Evolutionary conservation across 2,329 filamentous ascomycete species (phyloP), one percentile per base, ranked within the genome.

Genomic region (Ceratocystis huliohia): DNA sequence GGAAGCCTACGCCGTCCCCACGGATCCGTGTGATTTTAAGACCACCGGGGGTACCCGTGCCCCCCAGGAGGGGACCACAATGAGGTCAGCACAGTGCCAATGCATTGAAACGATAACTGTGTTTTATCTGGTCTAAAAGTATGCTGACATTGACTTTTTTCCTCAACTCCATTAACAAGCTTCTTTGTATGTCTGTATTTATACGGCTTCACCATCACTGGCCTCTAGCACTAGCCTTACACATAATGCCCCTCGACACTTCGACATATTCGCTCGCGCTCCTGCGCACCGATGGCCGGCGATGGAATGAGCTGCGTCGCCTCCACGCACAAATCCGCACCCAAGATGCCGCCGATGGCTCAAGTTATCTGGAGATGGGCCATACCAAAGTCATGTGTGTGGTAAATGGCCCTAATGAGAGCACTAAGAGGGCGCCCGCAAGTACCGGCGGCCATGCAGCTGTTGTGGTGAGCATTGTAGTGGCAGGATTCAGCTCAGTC

Each of bases 331-430:
- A 95, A 76, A 91, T 99, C 73, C 89, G 88, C 69, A 96, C 91
- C 1, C 94, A 96, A 76, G 88, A 92, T 68, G 88, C 92, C 63
- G 91, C 92, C 66, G 94, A 97, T 72, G 94, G 94, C 45, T 96
- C 89, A 57, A 90, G 88, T 69, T 96, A 96, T 76, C 85, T 97
- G 68, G 91, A 96, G 74, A 96, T 96, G 87, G 94, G 94, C 72
- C 96, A 97, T 77, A 99, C 94, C 25, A 94, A 96, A 74, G 88
- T 99, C 71, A 89, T 97, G 77, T 96, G 93, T 77, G 91, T 92
- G 28, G 87, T 99, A 61, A 85, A 87, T 1, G 94, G 94, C 0
- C 94, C 94, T 0, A 85, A 84, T 46, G 94, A 99, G 73, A 72
- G 56, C 46, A 65, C 64, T 15, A 62, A 72, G 71, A 17, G 70